Evolutionary conservation across 2,329 filamentous ascomycete genomes (phyloP).

Genomic region (Tolypocladium cylindrosporum): DNA sequence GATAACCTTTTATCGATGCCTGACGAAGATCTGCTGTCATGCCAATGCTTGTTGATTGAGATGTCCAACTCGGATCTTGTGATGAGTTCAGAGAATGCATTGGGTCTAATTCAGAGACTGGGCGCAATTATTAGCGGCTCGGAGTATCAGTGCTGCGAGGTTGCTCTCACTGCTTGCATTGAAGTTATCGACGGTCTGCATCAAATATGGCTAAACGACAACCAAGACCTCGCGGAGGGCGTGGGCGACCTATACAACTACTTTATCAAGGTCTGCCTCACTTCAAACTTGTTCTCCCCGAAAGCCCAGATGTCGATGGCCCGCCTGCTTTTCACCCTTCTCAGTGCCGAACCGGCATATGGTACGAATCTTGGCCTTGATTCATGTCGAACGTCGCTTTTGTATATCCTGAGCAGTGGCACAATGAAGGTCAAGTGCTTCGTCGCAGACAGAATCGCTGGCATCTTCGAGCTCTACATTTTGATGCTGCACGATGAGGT

Average conservation of each 20-base stretch:
- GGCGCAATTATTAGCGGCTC: slow-evolving; percentile 43
- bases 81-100: slow-evolving; percentile 35
- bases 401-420: slow-evolving; percentile 59
- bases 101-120: slow-evolving; percentile 37
- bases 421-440: slow-evolving; percentile 65
- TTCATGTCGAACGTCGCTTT: slow-evolving; percentile 57
- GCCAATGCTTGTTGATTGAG: slow-evolving; percentile 38
- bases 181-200: slow-evolving; percentile 57
- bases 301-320: slow-evolving; percentile 58
- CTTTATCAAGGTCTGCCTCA: slow-evolving; percentile 58
- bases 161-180: slow-evolving; percentile 57
- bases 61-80: slow-evolving; percentile 43
- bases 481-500: slow-evolving; percentile 74
- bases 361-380: slow-evolving; percentile 48
- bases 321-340: slow-evolving; percentile 57
- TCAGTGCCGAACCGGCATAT: slow-evolving; percentile 59
- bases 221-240: slow-evolving; percentile 50
- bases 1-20: slow-evolving; percentile 37
- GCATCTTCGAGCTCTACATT: slow-evolving; percentile 73
- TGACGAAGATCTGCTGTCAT: slow-evolving; percentile 44
- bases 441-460: slow-evolving; percentile 58
- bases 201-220: slow-evolving; percentile 50
- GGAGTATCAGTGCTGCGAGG: slow-evolving; percentile 64
- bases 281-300: slow-evolving; percentile 59
- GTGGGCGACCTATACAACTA: slow-evolving; percentile 72